Percentiles rank a stretch among this genome's conserved stretches.
These are phyloP conservation scores for Umbilicaria muhlenbergii DNA, from an alignment of 495 filamentous ascomycete genomes.

Conservation along the genomic window DNA sequence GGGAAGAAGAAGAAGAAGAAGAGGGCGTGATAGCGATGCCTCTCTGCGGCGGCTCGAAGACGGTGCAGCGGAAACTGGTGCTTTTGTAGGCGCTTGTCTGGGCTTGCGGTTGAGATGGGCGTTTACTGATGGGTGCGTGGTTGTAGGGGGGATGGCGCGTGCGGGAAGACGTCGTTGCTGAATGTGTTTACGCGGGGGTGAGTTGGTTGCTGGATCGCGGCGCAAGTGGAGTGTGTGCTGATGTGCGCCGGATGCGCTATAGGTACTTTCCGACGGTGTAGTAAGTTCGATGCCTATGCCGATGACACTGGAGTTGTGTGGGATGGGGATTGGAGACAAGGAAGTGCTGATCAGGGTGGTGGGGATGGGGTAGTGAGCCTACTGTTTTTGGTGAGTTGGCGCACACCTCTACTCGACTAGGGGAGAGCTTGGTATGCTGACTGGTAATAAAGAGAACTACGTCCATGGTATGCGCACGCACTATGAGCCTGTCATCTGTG, in stretches of 20 bases:
- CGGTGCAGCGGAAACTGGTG: constrained; percentile 92
- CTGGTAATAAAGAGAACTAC: constrained; percentile 61
- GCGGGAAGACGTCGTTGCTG: constrained; percentile 90
- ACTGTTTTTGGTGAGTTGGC: constrained; percentile 68
- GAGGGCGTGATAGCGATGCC: constrained; percentile 17
- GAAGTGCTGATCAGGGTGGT: too few relatives aligned
- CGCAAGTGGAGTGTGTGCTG: not conserved
- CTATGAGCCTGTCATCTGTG: not conserved
- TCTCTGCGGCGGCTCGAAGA: constrained; percentile 50
- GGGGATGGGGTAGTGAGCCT: constrained; percentile 45
- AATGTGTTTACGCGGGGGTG: constrained; percentile 99
- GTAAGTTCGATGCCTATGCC: constrained; percentile 25
- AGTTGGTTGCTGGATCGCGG: constrained; percentile 11
- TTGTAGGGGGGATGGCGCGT: constrained; percentile 82
- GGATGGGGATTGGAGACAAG: too few relatives aligned
- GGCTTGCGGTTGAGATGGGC: not conserved
- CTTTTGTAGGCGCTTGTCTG: constrained; percentile 54
- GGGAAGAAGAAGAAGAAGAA: too few relatives aligned
- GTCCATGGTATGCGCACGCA: constrained; percentile 58
- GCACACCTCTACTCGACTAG: constrained; percentile 1
- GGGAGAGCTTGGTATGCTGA: constrained; percentile 14
- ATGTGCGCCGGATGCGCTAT: constrained; percentile 6
- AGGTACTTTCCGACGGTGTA: constrained; percentile 98
- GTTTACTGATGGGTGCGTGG: constrained; percentile 18
- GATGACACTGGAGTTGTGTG: too few relatives aligned